Evolutionary conservation across 169 alveolate species (phyloP), one percentile per base, ranked within the genome.

Genomic region (Pseudocohnilembus persalinus): DNA sequence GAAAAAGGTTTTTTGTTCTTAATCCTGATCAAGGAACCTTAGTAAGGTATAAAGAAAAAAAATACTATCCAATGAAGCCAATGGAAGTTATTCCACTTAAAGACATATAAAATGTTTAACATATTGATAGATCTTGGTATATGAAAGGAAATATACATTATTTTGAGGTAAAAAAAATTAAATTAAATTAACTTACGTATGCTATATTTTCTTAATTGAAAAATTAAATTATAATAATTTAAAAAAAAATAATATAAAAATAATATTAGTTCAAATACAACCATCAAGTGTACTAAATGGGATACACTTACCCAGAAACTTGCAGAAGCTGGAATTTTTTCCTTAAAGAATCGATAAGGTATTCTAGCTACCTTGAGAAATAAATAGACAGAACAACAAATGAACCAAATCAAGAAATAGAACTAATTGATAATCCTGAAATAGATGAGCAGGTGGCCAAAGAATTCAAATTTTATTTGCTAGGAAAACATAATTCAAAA

Each of bases 11-110:
- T 74, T 81, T 80, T 75, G 90, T 86, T 27, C 31, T 86, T 0
- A 86, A 86, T 65, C 87, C 90, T 34, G 90, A 86, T 81, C 87
- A 86, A 35, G 90, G 90, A n/a, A 81, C 87, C 29, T 74, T 86
- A 28, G 81, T 86, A 28, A 73, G 90, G 31, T 86, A 78, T 65
- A 86, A 86, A 35, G 32, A 25, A 20, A 64, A 80, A 74, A 63
- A 74, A 16, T 77, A 86, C 64, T 86, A 81, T 65, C 90, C 90
- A 24, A 49, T 86, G 28, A 86, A 86, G 63, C 90, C 90, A 26
- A 63, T 86, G 64, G 90, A 86, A 30, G 83, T 86, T 4, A 86
- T 86, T 35, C 90, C 87, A 20, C 68, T 86, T 0, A 86, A 76
- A 31, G 83, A 81, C 81, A 80, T 86, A 30, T 73, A 27, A 31